These are phyloP conservation scores for Aspergillus luchuensis DNA, from an alignment of 2,329 filamentous ascomycete genomes.

Conservation along the genomic window DNA sequence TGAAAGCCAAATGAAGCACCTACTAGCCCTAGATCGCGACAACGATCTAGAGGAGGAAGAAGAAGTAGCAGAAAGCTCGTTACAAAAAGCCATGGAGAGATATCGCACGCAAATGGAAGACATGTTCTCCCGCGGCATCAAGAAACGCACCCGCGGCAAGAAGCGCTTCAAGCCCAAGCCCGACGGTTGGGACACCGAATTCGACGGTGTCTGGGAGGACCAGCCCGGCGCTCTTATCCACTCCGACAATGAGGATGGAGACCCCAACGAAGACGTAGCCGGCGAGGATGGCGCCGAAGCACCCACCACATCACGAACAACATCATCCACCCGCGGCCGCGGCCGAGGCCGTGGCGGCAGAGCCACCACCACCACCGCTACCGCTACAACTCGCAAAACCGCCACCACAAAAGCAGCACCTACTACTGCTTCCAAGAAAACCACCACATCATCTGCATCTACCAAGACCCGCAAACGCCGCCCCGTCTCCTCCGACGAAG, in stretches of 20 bases:
- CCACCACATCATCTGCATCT: conserved; percentile 15
- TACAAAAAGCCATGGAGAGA: conserved; percentile 72
- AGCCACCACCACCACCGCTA: conserved; percentile 46
- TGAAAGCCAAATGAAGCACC: conserved; percentile 68
- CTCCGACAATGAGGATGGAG: conserved; percentile 54
- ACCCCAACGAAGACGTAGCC: conserved; percentile 48
- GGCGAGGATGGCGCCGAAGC: conserved; percentile 49
- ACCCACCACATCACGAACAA: conserved; percentile 36
- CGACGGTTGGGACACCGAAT: conserved; percentile 81
- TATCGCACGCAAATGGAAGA: conserved; percentile 71
- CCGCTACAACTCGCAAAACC: conserved; percentile 44
- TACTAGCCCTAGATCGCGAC: conserved; percentile 66
- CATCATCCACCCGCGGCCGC: conserved; percentile 50
- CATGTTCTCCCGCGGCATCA: conserved; percentile 66
- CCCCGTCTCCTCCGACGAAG: conserved; percentile 37
- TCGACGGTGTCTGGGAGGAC: conserved; percentile 83
- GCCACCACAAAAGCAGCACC: conserved; percentile 35
- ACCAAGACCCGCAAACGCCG: conserved; percentile 31
- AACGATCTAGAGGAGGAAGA: conserved; percentile 70
- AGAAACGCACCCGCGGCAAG: conserved; percentile 55
- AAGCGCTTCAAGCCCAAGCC: conserved; percentile 74
- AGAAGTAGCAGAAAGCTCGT: conserved; percentile 62
- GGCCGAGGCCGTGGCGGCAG: conserved; percentile 49
- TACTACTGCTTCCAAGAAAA: conserved; percentile 31
- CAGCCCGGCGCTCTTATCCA: conserved; percentile 67